phyloP scores from a whole-genome alignment of 2,329 filamentous ascomycete genomes.

The Volutella citrinella region DNA sequence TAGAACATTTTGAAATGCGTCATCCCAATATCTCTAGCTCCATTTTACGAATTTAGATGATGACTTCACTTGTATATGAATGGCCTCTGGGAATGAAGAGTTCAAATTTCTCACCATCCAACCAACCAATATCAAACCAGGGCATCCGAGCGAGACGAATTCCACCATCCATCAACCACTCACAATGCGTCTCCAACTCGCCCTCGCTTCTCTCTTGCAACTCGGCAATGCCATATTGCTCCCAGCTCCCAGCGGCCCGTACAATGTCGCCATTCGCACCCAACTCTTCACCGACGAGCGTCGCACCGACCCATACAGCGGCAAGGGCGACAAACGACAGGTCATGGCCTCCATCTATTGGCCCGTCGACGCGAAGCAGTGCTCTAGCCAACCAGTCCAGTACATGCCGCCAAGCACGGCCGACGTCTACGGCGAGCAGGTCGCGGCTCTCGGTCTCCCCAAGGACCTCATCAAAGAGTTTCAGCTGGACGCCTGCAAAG shows the following conservation, averaged over 20 bases:
- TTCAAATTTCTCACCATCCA: too few relatives aligned
- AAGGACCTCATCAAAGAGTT: slow-evolving; percentile 28
- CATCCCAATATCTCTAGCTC: too few relatives aligned
- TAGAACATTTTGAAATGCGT: too few relatives aligned
- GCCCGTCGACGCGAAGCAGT: slow-evolving; percentile 24
- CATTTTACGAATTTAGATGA: too few relatives aligned
- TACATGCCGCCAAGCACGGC: slow-evolving; percentile 36
- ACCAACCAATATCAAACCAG: too few relatives aligned
- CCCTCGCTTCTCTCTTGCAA: slow-evolving; percentile 14
- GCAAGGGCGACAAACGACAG: slow-evolving; percentile 14
- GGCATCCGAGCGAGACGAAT: too few relatives aligned
- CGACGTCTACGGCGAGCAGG: slow-evolving; percentile 25
- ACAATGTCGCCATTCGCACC: slow-evolving; percentile 24
- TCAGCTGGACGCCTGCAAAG: slow-evolving; percentile 24
- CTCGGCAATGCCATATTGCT: slow-evolving; percentile 23
- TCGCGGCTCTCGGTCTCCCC: slow-evolving; percentile 25
- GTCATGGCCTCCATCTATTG: slow-evolving; percentile 31
- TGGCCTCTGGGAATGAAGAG: too few relatives aligned
- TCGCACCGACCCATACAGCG: slow-evolving; percentile 30
- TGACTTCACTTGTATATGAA: too few relatives aligned
- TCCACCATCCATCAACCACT: neutral
- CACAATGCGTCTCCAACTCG: slow-evolving; percentile 16
- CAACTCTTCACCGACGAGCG: slow-evolving; percentile 26
- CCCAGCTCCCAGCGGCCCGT: slow-evolving; percentile 28
- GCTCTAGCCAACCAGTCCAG: slow-evolving; percentile 13